Evolutionary conservation across 768 basidiomycete genomes (phyloP), one percentile per base, ranked within the genome.

Genomic region (Russula sp.): DNA sequence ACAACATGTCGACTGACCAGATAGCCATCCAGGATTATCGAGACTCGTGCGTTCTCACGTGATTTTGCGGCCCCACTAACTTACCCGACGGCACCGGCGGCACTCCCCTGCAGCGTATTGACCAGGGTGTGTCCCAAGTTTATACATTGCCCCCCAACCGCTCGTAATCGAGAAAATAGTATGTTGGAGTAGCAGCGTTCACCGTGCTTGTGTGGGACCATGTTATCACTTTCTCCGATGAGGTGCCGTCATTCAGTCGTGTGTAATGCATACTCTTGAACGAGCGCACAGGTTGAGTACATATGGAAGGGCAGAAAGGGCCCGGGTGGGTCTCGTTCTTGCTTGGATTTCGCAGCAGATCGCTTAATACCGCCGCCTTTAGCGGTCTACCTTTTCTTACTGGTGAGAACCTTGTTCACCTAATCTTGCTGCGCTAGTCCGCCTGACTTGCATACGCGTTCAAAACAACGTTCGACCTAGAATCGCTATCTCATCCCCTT

Each of bases 401-500:
- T 78, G 35, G 77, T 77, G 65, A 51, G 75, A 2, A 20, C 34
- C 25, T 36, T 13, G 13, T 22, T 35, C 25, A 29, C 25, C 5
- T 29, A 14, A 29, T 29, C 25, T 29, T 20, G 9, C 10, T 9
- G 16, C 16, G 6, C 6, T 20, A 8, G 11, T 42, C 20, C 20
- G 3, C 16, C 54, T 61, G 34, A 49, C 41, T n/a, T 3, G 9
- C 43, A 22, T 42, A 29, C 14, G 13, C 22, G n/a, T 49, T 22
- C 10, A 18, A 58, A n/a, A n/a, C n/a, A n/a, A n/a, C 41, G 8
- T 32, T 13, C 39, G 1, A 1, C 41, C 7, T 14, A 86, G 84
- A 86, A 86, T 66, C 80, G 85, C 29, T 87, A 87, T 66, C 71
- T 86, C 20, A 84, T 81, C 0, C 84, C 84, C 0, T 71, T 86